Evolutionary conservation across 2,329 filamentous ascomycete species (phyloP), one percentile per base, ranked within the genome.

Genomic region (Xylariaceae sp.): DNA sequence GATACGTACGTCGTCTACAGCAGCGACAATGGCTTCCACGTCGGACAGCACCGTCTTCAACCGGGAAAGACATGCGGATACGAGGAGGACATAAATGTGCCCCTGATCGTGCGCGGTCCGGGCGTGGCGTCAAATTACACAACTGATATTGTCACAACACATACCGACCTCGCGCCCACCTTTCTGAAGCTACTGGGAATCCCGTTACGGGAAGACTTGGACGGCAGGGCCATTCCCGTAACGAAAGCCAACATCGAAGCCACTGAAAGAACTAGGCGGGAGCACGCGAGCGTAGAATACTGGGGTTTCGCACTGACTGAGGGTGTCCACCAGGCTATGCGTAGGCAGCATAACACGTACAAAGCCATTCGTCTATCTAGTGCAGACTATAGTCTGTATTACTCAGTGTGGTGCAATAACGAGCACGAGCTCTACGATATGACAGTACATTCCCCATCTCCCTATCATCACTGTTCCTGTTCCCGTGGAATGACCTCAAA

Each of bases 1-100:
- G 82, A 85, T 24, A 81, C 83, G 0, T 86, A 84, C 61, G 73
- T 87, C 21, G 76, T 86, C 40, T 86, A 83, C 69, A 83, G 80
- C 8, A 77, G 77, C 4, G 84, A 86, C 68, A 87, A 87, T 61
- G 83, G 84, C 1, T 86, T 78, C 67, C 83, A 86, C 63, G 80
- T 86, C 52, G 79, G 81, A 8, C 53, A 86, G 64, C 83, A 87
- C 67, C 78, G 84, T 0, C 71, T 86, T 21, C 79, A 79, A 34
- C 82, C 83, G 1, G 84, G 84, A 1, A 87, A 87, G 72, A 77
- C 79, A 39, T 84, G 82, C 53, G 79, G 78, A 0, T 85, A 79
- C 63, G 83, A 86, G 58, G 82, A 84, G 63, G 84, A 87, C 64
- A 82, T 85, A 50, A 80, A 84, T 24, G 76, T 87, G 1, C 84